Evolutionary conservation across 1,139 yeast species (phyloP).

Genomic region (Meyerozyma elateridarum): DNA sequence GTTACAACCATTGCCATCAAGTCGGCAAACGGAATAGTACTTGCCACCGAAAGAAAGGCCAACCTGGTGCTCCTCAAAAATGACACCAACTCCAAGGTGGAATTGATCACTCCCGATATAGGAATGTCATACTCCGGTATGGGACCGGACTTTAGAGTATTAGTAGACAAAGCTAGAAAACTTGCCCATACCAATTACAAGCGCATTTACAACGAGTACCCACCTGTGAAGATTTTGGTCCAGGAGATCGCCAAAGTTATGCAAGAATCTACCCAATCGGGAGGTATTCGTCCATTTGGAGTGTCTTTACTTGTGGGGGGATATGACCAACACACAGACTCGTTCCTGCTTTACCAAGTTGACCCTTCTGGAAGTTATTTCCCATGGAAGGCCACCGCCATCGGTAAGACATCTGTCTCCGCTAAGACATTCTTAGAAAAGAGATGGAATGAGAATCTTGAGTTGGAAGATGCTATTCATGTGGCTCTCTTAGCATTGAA

Average conservation of each 20-base stretch:
- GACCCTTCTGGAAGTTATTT: conserved; percentile 98
- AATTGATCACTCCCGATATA: conserved; percentile 85
- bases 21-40: conserved; percentile 92
- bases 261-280: conserved; percentile 98
- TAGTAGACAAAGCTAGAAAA: conserved; percentile 90
- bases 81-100: conserved; percentile 75
- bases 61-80: conserved; percentile 72
- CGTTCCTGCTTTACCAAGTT: conserved; percentile 84
- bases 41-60: conserved; percentile 94
- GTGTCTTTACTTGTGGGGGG: conserved; percentile 94
- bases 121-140: conserved; percentile 97
- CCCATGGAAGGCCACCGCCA: conserved; percentile 99
- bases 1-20: conserved; percentile 95
- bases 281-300: conserved; percentile 98
- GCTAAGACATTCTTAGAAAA: conserved; percentile 97
- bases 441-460: conserved; percentile 96
- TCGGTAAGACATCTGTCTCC: conserved; percentile 89
- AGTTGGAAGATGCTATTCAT: conserved; percentile 96
- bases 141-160: conserved; percentile 98
- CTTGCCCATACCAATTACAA: conserved; percentile 91
- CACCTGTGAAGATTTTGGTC: conserved; percentile 91
- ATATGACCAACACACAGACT: conserved; percentile 73
- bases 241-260: conserved; percentile 93
- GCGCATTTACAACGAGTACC: conserved; percentile 91
- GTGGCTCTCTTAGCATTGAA: conserved; percentile 90